Base-by-base conservation (phyloP, 148 eudicot species). In the Nepenthes mirabilis region DNA sequence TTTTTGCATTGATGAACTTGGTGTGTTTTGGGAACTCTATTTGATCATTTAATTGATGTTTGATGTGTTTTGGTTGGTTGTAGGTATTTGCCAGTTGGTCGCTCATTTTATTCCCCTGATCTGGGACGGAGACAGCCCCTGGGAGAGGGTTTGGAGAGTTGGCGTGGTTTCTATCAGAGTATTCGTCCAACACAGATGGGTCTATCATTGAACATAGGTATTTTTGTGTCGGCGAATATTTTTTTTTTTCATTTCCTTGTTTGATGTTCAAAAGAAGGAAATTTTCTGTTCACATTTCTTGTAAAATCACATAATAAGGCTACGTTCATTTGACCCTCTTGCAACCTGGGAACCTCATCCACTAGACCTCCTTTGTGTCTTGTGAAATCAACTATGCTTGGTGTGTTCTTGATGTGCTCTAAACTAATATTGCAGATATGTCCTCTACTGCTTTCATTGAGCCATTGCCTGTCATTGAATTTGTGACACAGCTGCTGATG, bases 101-200 rank as follows among this genome's bases (percentile, higher is more conserved):
- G 96, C 7, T 88, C 88, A 60, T 85, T 88, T 60, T 88, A 82
- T 70, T 80, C 86, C 9, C 81, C 88, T 56, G 40, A 67, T 65
- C 71, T 88, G 59, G 91, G 88, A 50, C 65, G 75, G 67, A 79
- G 78, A 60, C 83, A 79, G 56, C 74, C 86, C 32, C 59, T 88
- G 57, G 89, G 86, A 33, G 88, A 85, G 50, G 96, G 96, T 36
- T 63, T 88, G 47, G 88, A 88, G 66, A 77, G 81, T 65, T 88
- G 96, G 96, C 80, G 88, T 58, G 96, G 96, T 10, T 88, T 88
- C 70, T 88, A 88, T 70, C 96, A 88, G 74, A 88, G 91, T 66
- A 79, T 88, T 23, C 80, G 91, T 5, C 96, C 88, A 4, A 88
- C 96, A 57, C 96, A 88, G 71, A 88, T 88, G 96, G 96, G 96